Evolutionary conservation across 129 eudicot species (phyloP).

Genomic region (Lactuca sativa): DNA sequence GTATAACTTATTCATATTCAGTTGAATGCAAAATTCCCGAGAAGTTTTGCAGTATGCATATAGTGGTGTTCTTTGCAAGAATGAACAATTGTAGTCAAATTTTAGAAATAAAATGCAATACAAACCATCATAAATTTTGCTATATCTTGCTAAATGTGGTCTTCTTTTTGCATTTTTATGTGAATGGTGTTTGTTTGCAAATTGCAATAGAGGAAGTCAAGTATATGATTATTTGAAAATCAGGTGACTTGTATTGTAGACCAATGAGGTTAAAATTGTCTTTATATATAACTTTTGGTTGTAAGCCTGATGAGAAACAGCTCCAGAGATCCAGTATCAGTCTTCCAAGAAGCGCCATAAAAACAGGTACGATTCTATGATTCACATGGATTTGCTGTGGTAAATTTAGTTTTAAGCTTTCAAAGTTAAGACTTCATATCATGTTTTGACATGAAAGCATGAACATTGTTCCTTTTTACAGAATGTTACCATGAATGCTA

Average conservation of each 20-base stretch:
- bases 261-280: not conserved
- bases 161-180: not conserved
- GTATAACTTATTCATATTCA: constrained; percentile 18
- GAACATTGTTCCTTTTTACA: too few relatives aligned
- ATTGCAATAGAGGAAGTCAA: not conserved
- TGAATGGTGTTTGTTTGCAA: not conserved
- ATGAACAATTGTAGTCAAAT: too few relatives aligned
- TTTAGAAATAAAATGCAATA: constrained; percentile 7
- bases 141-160: not conserved
- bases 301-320: constrained; percentile 18
- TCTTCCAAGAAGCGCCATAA: not conserved
- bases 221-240: not conserved
- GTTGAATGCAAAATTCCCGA: constrained; percentile 5
- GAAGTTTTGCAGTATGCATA: not conserved
- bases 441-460: too few relatives aligned
- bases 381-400: not conserved
- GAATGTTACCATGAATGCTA: not conserved
- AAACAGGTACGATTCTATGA: constrained; percentile 5
- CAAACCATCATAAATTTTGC: not conserved
- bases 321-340: not conserved
- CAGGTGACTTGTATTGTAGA: not conserved
- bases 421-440: not conserved
- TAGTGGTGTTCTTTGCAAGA: not conserved
- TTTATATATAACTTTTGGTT: not conserved
- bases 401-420: not conserved